Evolutionary conservation across 2,329 filamentous ascomycete species (phyloP).

Genomic region (Aspergillus sp.): DNA sequence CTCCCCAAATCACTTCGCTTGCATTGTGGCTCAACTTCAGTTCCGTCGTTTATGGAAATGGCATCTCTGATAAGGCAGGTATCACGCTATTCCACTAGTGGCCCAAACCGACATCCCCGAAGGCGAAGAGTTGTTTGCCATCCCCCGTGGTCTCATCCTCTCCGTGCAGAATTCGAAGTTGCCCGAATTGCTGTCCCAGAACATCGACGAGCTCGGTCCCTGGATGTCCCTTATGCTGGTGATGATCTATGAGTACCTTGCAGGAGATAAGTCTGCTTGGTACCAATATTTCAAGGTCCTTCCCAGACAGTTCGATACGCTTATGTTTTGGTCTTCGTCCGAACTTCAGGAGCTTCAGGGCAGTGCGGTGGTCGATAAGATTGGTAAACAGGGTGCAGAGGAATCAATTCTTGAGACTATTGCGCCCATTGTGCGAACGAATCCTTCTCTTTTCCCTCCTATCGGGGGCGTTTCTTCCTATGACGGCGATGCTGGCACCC

Average conservation of each 20-base stretch:
- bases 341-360: constrained; percentile 70
- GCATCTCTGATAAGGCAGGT: constrained; percentile 16
- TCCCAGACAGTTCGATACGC: constrained; percentile 66
- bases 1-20: constrained; percentile 3
- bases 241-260: constrained; percentile 69
- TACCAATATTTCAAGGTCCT: constrained; percentile 70
- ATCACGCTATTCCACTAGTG: constrained; percentile 44
- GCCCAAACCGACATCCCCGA: constrained; percentile 62
- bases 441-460: constrained; percentile 38
- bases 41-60: constrained; percentile 8
- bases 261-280: constrained; percentile 60
- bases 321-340: constrained; percentile 77
- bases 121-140: constrained; percentile 72
- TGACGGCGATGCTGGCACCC: constrained; percentile 34
- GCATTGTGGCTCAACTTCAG: constrained; percentile 8
- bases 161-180: constrained; percentile 66
- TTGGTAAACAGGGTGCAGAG: constrained; percentile 68
- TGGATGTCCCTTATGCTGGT: constrained; percentile 64
- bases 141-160: constrained; percentile 66
- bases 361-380: constrained; percentile 67
- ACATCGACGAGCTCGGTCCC: constrained; percentile 45
- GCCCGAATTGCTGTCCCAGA: constrained; percentile 48
- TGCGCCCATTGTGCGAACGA: constrained; percentile 44
- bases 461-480: constrained; percentile 33
- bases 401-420: constrained; percentile 57